These are phyloP conservation scores for Fraxinus angustifolia DNA, from an alignment of 305 asterid genomes.

Conservation along the genomic window DNA sequence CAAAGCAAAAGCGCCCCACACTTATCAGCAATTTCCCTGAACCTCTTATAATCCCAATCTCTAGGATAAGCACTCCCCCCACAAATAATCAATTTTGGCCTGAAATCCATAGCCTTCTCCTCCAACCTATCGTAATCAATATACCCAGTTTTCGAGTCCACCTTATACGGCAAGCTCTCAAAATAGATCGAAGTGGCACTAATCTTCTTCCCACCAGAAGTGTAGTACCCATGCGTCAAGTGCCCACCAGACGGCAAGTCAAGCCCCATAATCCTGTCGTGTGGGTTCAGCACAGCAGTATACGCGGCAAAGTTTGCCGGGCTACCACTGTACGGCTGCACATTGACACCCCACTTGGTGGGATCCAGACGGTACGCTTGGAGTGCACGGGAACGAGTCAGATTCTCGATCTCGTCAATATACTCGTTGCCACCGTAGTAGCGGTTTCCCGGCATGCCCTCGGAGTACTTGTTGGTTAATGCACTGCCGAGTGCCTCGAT, in stretches of 20 bases:
- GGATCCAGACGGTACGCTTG: conserved; percentile 83
- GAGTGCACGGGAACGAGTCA: conserved; percentile 80
- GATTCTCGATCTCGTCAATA: conserved; percentile 87
- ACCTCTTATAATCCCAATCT: conserved; percentile 86
- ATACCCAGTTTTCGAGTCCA: conserved; percentile 63
- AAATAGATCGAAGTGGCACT: conserved; percentile 88
- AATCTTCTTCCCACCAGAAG: conserved; percentile 86
- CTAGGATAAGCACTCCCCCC: conserved; percentile 97
- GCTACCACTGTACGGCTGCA: conserved; percentile 86
- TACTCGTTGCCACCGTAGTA: conserved; percentile 92
- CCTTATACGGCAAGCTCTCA: conserved; percentile 91
- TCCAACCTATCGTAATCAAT: conserved; percentile 80
- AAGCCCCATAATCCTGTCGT: conserved; percentile 86
- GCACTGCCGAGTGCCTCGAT: conserved; percentile 91
- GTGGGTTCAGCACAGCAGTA: conserved; percentile 91
- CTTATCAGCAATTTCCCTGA: conserved; percentile 69
- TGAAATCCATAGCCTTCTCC: conserved; percentile 93
- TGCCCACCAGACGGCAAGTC: conserved; percentile 95
- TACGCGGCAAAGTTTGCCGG: conserved; percentile 95
- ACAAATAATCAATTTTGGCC: conserved; percentile 84
- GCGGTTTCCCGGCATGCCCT: conserved; percentile 92
- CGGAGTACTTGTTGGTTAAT: conserved; percentile 90
- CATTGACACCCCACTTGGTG: conserved; percentile 92
- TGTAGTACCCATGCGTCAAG: conserved; percentile 84
- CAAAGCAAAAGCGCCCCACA: conserved; percentile 82